Evolutionary conservation across 1,284 basidiomycete genomes (phyloP).

Genomic region (Irpex sp.): DNA sequence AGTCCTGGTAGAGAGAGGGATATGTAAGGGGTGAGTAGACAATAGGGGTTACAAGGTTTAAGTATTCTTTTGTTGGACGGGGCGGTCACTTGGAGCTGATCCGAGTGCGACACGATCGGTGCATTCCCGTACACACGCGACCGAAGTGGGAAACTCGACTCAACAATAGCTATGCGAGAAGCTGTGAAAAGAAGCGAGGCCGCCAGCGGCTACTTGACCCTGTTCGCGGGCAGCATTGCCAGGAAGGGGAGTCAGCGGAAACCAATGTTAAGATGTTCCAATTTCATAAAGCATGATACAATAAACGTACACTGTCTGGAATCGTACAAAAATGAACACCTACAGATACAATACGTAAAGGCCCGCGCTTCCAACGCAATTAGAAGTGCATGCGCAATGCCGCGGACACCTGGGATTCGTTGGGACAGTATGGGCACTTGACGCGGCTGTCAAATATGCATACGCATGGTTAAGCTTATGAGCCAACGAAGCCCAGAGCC

Average conservation of each 20-base stretch:
- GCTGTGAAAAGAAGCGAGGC: neutral
- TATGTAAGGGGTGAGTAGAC: neutral
- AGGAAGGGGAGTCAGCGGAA: neutral
- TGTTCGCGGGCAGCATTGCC: neutral
- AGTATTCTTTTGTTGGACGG: constrained; percentile 9
- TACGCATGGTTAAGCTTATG: neutral
- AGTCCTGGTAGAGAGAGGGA: neutral
- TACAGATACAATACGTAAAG: constrained; percentile 15
- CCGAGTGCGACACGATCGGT: constrained; percentile 9
- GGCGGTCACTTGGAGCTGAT: constrained; percentile 7
- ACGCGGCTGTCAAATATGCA: constrained; percentile 51
- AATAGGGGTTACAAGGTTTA: neutral
- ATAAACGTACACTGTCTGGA: constrained; percentile 11
- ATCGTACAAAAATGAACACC: constrained; percentile 2
- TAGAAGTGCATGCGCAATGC: constrained; percentile 77
- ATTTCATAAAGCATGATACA: constrained; percentile 4
- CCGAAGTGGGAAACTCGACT: constrained; percentile 10
- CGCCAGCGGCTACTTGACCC: constrained; percentile 4
- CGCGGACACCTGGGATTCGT: constrained; percentile 55
- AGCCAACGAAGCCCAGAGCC: neutral
- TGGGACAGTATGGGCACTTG: constrained; percentile 90
- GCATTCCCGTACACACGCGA: neutral
- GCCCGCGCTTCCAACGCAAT: constrained; percentile 13
- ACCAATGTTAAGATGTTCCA: constrained; percentile 4
- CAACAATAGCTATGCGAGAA: constrained; percentile 7